Evolutionary conservation across 371 early-diverging fungal genomes (phyloP), one percentile per base, ranked within the genome.

Genomic region (Apophysomyces ossiformis): DNA sequence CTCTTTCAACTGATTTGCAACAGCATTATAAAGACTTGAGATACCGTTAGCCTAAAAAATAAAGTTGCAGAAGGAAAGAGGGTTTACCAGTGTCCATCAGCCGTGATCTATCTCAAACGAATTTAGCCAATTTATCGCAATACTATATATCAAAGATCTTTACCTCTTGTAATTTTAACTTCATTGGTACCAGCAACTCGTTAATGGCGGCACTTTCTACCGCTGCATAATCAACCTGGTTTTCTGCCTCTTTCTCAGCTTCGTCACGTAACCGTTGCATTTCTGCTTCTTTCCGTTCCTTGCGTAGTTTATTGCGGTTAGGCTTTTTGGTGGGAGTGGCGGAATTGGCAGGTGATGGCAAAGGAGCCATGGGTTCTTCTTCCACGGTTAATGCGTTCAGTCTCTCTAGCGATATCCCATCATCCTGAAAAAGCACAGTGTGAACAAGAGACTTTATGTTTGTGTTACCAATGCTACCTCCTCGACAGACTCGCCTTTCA

Each of bases 1-100:
- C 39, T 70, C 64, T 37, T 63, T 69, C 5, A 95, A 68, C 73
- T 96, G 97, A 77, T 95, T 89, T 2, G 92, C 86, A 69, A 96
- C 74, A 7, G 97, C 93, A 73, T 93, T 94, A 78, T 93, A 97
- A 21, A 95, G 74, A 69, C 93, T 90, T 32, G 36, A 11, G 5
- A 54, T 43, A 18, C 26, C n/a, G 18, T 26, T 44, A 68, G 9
- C 13, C 70, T 39, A 36, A 61, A 15, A n/a, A 58, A 44, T n/a
- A n/a, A n/a, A n/a, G n/a, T n/a, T n/a, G n/a, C 18, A 68, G 44
- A 58, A 26, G 18, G 21, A 16, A 21, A 26, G 16, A 7, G 13
- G 2, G 12, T 39, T 68, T 83, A 90, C 90, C 95, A 95, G 67
- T 95, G 95, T 5, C 95, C 95, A 77, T 95, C 93, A 2, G 95